A percentile compares a stretch with the other conserved stretches of the same genome.
Evolutionary conservation across 768 basidiomycete species (phyloP).

Genomic region (Mycena indigotica): DNA sequence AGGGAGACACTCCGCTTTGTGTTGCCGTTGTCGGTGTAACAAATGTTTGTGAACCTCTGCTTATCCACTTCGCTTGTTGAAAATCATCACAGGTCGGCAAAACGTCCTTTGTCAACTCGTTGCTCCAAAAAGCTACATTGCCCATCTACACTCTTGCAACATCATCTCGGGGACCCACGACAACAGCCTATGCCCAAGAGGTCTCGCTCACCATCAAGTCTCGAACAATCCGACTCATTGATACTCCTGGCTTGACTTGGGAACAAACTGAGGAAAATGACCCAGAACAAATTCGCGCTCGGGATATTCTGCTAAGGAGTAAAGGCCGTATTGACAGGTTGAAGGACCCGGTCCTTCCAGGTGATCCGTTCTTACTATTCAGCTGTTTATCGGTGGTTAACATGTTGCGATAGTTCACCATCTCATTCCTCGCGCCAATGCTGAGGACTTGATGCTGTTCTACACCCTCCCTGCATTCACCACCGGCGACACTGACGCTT

Average conservation of each 20-base stretch:
- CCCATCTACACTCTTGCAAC: conserved; percentile 60
- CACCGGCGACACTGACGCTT: conserved; percentile 65
- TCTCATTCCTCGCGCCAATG: conserved; percentile 66
- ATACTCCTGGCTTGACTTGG: conserved; percentile 86
- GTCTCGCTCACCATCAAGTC: conserved; percentile 52
- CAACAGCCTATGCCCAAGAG: conserved; percentile 69
- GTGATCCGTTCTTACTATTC: conserved; percentile 41
- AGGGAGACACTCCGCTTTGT: conserved; percentile 51
- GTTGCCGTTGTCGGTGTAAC: conserved; percentile 84
- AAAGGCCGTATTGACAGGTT: conserved; percentile 82
- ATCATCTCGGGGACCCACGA: conserved; percentile 65
- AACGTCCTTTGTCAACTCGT: conserved; percentile 81
- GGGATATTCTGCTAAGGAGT: conserved; percentile 78
- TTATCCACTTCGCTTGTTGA: not conserved
- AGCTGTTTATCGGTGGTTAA: conserved; percentile 11
- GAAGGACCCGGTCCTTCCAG: conserved; percentile 73
- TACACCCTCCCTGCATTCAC: conserved; percentile 83
- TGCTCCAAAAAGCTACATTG: conserved; percentile 53
- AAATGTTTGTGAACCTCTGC: conserved; percentile 58
- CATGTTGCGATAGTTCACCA: conserved; percentile 52
- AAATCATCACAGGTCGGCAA: conserved; percentile 65
- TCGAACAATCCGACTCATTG: conserved; percentile 66
- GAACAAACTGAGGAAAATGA: conserved; percentile 37
- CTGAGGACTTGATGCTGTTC: conserved; percentile 87
- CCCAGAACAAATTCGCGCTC: conserved; percentile 46